These are phyloP conservation scores for Pyrrhoderma noxium DNA, from an alignment of 1,284 basidiomycete species.

Conservation along the genomic window DNA sequence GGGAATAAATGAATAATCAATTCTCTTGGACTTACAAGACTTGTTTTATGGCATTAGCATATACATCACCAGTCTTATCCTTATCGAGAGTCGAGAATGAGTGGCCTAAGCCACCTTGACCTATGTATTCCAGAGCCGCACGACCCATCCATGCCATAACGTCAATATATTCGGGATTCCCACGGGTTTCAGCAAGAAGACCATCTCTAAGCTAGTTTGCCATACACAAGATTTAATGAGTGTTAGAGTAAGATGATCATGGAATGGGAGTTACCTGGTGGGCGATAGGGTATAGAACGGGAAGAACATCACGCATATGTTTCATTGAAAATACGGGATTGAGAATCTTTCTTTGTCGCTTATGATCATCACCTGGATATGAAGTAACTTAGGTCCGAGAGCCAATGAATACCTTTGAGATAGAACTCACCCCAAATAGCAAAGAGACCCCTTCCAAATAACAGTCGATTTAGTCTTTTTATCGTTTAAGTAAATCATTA, in stretches of 20 bases:
- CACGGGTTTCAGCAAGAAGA: constrained; percentile 12
- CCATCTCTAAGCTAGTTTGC: constrained; percentile 24
- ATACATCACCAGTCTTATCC: constrained; percentile 22
- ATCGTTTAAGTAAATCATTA: not conserved
- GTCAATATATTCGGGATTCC: constrained; percentile 30
- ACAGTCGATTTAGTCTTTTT: constrained; percentile 7
- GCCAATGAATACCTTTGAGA: too few relatives aligned
- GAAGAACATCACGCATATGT: constrained; percentile 25
- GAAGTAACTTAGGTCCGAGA: not conserved
- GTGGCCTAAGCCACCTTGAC: constrained; percentile 32
- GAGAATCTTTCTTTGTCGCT: constrained; percentile 26
- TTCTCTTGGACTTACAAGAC: constrained; percentile 3
- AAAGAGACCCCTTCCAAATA: constrained; percentile 21
- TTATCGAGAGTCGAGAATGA: constrained; percentile 29
- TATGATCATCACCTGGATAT: constrained; percentile 22
- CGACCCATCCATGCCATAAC: constrained; percentile 33
- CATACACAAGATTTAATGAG: not conserved
- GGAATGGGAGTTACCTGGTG: constrained; percentile 27
- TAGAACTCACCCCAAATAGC: constrained; percentile 19
- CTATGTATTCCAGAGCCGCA: constrained; percentile 31
- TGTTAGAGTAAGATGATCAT: constrained; percentile 28
- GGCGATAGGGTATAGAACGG: constrained; percentile 25
- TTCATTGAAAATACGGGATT: constrained; percentile 27
- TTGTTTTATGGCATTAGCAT: constrained; percentile 25
- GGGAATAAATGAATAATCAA: not conserved